Evolutionary conservation across 139 green algal species (phyloP).

Genomic region (Coelastrella sp.): DNA sequence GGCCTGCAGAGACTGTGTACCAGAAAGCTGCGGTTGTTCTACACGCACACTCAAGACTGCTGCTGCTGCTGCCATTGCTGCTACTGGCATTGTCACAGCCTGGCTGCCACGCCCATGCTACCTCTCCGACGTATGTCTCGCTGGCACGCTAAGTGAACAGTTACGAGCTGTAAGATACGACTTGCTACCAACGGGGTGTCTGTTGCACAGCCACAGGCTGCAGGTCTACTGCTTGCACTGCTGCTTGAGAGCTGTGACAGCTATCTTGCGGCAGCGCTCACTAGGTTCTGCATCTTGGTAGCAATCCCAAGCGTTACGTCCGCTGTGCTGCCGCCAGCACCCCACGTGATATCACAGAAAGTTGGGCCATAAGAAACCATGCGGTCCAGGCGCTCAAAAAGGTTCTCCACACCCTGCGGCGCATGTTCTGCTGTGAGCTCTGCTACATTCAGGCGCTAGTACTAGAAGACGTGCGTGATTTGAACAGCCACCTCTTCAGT

Average conservation of each 20-base stretch:
- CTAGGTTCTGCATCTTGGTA: conserved; percentile 94
- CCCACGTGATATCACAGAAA: conserved; percentile 99
- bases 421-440: background rate
- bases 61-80: too few species aligned
- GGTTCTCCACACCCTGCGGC: conserved; percentile 91
- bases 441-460: background rate
- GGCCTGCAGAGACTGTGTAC: too few species aligned
- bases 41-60: too few species aligned
- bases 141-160: too few species aligned
- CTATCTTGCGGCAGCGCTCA: conserved; percentile 44
- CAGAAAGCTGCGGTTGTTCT: too few species aligned
- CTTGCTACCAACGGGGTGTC: too few species aligned
- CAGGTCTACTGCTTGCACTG: background rate
- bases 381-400: conserved; percentile 91
- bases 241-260: background rate
- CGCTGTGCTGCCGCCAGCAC: conserved; percentile 94
- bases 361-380: conserved; percentile 88
- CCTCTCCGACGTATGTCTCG: too few species aligned
- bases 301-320: conserved; percentile 98
- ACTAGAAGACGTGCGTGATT: background rate
- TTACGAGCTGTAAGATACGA: too few species aligned
- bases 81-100: too few species aligned
- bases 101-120: too few species aligned
- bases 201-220: too few species aligned
- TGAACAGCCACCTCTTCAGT: conserved; percentile 86